Conservation (phyloP, 164 flowering plant species). For the Vitis rupestris region DNA sequence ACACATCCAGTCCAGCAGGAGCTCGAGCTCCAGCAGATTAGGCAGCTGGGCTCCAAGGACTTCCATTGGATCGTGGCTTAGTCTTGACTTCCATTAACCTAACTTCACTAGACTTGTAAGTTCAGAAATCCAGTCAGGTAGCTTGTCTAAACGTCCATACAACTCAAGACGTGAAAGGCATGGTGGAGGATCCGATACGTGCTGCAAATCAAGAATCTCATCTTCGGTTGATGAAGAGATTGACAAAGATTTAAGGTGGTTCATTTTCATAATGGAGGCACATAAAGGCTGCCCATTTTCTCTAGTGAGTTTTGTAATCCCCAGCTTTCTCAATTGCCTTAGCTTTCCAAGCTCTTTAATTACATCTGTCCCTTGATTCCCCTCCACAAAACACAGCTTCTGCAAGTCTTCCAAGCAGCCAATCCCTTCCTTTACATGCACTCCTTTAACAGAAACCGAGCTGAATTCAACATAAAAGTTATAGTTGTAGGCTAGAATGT, state of each 20-base stretch:
- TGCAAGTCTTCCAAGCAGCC: constrained; percentile 5
- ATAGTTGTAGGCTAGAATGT: not conserved
- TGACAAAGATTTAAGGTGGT: constrained; percentile 4
- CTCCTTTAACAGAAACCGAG: not conserved
- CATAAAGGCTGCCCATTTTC: constrained; percentile 7
- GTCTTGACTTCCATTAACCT: no score
- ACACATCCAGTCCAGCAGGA: constrained; percentile 1
- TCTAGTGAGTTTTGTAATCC: not conserved
- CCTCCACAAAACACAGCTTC: constrained; percentile 11
- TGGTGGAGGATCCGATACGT: not conserved
- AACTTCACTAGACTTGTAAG: not conserved
- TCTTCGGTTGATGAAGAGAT: not conserved
- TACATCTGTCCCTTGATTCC: not conserved
- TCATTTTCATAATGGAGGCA: constrained; percentile 14
- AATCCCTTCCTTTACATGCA: not conserved
- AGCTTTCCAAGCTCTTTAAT: constrained; percentile 1
- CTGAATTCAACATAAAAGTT: no score
- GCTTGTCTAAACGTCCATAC: constrained; percentile 3
- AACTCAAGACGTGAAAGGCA: constrained; percentile 3
- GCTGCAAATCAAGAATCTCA: constrained; percentile 7
- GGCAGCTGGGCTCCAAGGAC: constrained; percentile 10
- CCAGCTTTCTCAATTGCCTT: not conserved
- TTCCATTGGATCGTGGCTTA: not conserved
- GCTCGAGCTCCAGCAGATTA: constrained; percentile 1
- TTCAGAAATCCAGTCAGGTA: constrained; percentile 18